A percentile compares a stretch with the other conserved stretches of the same genome.
Conservation (phyloP, 371 early-diverging fungal genomes). For the Funneliformis caledonium region DNA sequence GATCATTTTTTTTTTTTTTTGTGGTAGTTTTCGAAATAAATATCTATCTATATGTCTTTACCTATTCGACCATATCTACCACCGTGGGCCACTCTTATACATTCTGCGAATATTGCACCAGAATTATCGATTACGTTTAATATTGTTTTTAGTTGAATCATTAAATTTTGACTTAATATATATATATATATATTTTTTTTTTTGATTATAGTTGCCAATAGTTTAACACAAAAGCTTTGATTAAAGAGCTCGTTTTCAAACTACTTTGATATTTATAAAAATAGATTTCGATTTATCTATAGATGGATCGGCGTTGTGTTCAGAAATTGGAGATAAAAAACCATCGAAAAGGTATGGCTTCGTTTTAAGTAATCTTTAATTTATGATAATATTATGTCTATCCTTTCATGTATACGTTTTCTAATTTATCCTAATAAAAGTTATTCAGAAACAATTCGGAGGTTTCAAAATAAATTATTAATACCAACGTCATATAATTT, state of each 20-base stretch:
- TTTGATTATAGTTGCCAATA: no score
- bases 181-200: no score
- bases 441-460: background rate
- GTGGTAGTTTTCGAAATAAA: background rate
- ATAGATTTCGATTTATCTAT: no score
- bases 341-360: no score
- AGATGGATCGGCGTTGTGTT: no score
- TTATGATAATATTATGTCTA: background rate
- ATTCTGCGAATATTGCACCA: constrained; percentile 92
- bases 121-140: constrained; percentile 96
- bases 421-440: background rate
- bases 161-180: constrained; percentile 39
- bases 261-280: no score
- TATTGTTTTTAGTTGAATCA: constrained; percentile 85
- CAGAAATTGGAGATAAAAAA: no score
- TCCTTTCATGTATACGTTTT: background rate
- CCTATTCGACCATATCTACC: constrained; percentile 78
- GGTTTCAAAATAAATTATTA: background rate
- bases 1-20: background rate
- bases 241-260: no score
- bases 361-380: no score
- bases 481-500: background rate
- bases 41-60: constrained; percentile 37
- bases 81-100: constrained; percentile 92
- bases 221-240: no score